Evolutionary conservation across 768 basidiomycete genomes (phyloP), one percentile per base, ranked within the genome.

Genomic region (Trametes villosa): DNA sequence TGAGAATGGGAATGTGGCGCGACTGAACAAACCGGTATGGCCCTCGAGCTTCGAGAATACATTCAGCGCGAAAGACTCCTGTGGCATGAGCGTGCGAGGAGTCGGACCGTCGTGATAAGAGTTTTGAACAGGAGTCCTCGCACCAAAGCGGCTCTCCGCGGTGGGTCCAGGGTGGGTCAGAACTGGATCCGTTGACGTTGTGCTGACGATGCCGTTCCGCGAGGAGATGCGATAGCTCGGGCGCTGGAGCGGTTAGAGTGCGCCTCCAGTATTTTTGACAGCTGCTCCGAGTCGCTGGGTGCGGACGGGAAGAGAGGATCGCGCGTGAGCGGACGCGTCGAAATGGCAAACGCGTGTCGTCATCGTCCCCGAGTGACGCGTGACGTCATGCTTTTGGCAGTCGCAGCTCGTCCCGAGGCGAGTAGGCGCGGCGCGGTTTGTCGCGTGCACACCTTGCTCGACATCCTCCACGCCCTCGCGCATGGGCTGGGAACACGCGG

Each of bases 331-430:
- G 42, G 59, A 60, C 59, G 59, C 59, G 59, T 60, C 59, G 20
- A 41, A 53, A 48, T 29, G 30, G 60, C 24, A 38, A 49, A 55
- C 60, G 60, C 60, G 60, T 61, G 60, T 41, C 60, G 53, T 61
- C 60, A 61, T 61, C 13, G 15, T 4, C 15, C 20, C n/a, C 4
- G 20, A 30, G n/a, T 17, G 49, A 57, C 60, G 60, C 60, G 60
- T 62, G 60, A 62, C 60, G 60, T 62, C 60, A 62, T n/a, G n/a
- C n/a, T n/a, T n/a, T n/a, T 27, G 3, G 26, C 33, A 18, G 18
- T 17, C 15, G 15, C 6, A 8, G 15, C 40, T 51, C 50, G 11
- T 20, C 50, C 24, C 34, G 50, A 33, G 31, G 47, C 31, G 33
- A 34, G 8, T 6, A 13, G 17, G 22, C 1, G 34, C n/a, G 33